Evolutionary conservation across 768 basidiomycete species (phyloP).

Genomic region (Pisolithus albus): DNA sequence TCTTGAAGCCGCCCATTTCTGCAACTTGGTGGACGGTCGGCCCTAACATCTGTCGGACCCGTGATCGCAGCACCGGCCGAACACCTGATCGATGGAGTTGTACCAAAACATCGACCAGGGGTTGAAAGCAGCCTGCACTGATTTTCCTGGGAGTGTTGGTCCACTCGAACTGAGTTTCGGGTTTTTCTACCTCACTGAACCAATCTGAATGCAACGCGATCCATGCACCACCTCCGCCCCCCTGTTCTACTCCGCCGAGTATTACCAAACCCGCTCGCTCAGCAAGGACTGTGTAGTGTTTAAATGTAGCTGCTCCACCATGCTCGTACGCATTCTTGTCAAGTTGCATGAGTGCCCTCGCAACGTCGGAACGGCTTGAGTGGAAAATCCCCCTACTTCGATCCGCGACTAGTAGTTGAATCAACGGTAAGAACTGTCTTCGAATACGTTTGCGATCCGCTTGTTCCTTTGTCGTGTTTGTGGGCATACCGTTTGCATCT

Average conservation of each 20-base stretch:
- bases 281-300: constrained; percentile 23
- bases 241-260: constrained; percentile 10
- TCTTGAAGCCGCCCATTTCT: constrained; percentile 34
- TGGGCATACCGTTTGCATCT: too few relatives aligned
- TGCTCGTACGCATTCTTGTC: constrained; percentile 23
- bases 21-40: constrained; percentile 31
- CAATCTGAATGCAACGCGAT: constrained; percentile 23
- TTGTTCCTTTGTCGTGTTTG: neutral
- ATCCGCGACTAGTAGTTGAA: constrained; percentile 16
- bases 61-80: constrained; percentile 30
- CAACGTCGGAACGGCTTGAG: constrained; percentile 35
- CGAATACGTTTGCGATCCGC: constrained; percentile 10
- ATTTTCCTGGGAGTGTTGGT: neutral
- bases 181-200: constrained; percentile 6
- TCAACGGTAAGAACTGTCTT: constrained; percentile 25
- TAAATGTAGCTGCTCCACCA: constrained; percentile 21
- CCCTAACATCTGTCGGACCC: constrained; percentile 29
- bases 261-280: constrained; percentile 20
- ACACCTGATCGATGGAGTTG: constrained; percentile 27
- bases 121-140: constrained; percentile 17
- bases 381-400: constrained; percentile 24
- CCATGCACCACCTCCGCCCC: constrained; percentile 13
- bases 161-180: neutral
- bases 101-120: constrained; percentile 30
- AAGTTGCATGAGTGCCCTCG: constrained; percentile 22